Evolutionary conservation across 2,329 filamentous ascomycete species (phyloP).

Genomic region (Malbranchea zuffiana): DNA sequence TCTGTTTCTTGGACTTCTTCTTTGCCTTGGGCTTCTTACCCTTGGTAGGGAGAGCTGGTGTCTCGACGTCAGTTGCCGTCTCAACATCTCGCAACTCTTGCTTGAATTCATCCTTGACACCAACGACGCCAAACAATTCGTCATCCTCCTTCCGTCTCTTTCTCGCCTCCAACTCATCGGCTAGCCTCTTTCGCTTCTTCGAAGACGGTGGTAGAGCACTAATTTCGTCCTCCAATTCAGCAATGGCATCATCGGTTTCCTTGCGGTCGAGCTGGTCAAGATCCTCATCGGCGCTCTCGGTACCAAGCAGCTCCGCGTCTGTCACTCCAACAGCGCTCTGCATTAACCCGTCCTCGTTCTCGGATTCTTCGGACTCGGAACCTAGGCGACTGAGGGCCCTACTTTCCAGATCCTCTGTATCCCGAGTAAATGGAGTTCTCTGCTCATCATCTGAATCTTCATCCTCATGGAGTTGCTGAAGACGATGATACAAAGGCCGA

Average conservation of each 20-base stretch:
- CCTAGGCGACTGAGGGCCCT: conserved; percentile 63
- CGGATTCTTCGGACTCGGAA: conserved; percentile 42
- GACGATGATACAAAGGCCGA: conserved; percentile 69
- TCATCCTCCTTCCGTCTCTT: conserved; percentile 80
- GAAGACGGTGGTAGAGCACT: conserved; percentile 10
- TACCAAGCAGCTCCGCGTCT: conserved; percentile 5
- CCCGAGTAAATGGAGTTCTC: conserved; percentile 53
- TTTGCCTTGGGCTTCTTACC: conserved; percentile 50
- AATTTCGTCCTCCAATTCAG: conserved; percentile 20
- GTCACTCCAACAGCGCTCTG: neutral
- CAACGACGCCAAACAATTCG: conserved; percentile 58
- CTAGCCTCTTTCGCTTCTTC: conserved; percentile 22
- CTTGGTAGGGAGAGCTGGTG: conserved; percentile 19
- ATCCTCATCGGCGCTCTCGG: conserved; percentile 17
- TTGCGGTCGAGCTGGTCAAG: conserved; percentile 9
- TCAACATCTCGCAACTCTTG: conserved; percentile 32
- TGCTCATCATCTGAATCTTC: conserved; percentile 82
- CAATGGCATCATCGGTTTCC: conserved; percentile 18
- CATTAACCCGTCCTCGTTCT: conserved; percentile 39
- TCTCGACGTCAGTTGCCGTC: conserved; percentile 25
- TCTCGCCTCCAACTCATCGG: conserved; percentile 40
- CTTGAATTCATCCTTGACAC: conserved; percentile 31
- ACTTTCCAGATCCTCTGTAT: conserved; percentile 79
- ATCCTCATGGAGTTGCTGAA: conserved; percentile 63
- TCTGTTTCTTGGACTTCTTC: conserved; percentile 68